Evolutionary conservation across 2,329 filamentous ascomycete species (phyloP).

Genomic region (Exophiala sp.): DNA sequence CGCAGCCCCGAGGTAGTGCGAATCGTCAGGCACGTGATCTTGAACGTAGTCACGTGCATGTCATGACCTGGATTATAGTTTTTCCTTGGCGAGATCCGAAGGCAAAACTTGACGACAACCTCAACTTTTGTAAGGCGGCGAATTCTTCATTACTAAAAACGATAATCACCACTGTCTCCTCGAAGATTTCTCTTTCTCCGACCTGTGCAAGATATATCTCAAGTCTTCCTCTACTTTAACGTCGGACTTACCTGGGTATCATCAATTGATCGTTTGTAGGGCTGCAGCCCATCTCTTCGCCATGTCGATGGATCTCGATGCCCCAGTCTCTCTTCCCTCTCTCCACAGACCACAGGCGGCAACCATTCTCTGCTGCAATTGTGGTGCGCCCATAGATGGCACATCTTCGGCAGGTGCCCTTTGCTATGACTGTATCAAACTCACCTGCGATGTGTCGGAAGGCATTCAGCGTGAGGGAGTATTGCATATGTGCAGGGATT

Average conservation of each 20-base stretch:
- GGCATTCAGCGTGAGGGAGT: conserved; percentile 87
- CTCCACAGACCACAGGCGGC: conserved; percentile 29
- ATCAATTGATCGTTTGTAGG: neutral
- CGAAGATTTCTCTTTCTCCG: neutral
- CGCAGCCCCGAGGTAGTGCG: neutral
- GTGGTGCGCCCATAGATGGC: conserved; percentile 90
- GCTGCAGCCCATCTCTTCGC: neutral
- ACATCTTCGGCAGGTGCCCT: conserved; percentile 78
- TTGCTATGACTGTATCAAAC: conserved; percentile 92
- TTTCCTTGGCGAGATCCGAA: neutral
- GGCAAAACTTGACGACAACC: neutral
- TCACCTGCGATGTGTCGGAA: conserved; percentile 85
- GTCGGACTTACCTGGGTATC: too few relatives aligned
- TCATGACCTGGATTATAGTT: neutral
- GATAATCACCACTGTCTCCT: neutral
- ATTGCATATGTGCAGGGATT: conserved; percentile 87
- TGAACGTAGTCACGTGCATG: conserved; percentile 4
- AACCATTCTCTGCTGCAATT: conserved; percentile 97
- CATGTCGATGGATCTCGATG: conserved; percentile 57
- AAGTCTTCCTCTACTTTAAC: too few relatives aligned
- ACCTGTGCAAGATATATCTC: neutral
- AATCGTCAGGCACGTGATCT: neutral
- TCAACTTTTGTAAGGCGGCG: conserved; percentile 5
- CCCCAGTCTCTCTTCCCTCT: conserved; percentile 42
- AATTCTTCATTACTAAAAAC: conserved; percentile 8